Conservation (phyloP, 1,284 basidiomycete genomes). For the Ceratobasidium papillatum region DNA sequence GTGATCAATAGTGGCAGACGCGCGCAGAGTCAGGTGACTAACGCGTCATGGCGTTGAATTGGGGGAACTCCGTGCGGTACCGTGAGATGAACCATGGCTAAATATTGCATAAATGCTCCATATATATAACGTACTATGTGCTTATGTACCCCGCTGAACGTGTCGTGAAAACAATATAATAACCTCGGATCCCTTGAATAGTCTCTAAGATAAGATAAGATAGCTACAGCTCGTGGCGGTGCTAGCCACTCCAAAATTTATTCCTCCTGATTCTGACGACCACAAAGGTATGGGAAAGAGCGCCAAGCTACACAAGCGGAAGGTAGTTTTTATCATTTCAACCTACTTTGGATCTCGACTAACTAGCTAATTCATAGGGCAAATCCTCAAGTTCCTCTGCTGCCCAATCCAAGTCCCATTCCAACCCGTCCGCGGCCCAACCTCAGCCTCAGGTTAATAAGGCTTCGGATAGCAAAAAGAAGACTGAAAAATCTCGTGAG, state of each 20-base stretch:
- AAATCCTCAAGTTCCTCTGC: constrained; percentile 38
- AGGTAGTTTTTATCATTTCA: constrained; percentile 46
- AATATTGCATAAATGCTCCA: too few relatives aligned
- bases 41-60: background rate
- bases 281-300: constrained; percentile 60
- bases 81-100: too few relatives aligned
- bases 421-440: constrained; percentile 33
- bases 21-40: background rate
- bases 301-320: constrained; percentile 57
- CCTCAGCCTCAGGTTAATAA: constrained; percentile 43
- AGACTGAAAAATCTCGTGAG: constrained; percentile 46
- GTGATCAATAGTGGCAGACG: background rate
- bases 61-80: too few relatives aligned
- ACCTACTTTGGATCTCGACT: constrained; percentile 5
- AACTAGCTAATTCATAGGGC: constrained; percentile 26
- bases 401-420: constrained; percentile 10
- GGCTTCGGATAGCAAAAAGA: constrained; percentile 53
- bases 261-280: background rate
- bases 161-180: too few relatives aligned
- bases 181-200: too few relatives aligned
- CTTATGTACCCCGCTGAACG: too few relatives aligned
- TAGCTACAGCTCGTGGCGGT: too few relatives aligned
- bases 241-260: background rate
- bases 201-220: background rate
- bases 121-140: too few relatives aligned